phyloP scores from a whole-genome alignment of 202 grass and related monocot genomes.

The Cymbopogon flexuosus region DNA sequence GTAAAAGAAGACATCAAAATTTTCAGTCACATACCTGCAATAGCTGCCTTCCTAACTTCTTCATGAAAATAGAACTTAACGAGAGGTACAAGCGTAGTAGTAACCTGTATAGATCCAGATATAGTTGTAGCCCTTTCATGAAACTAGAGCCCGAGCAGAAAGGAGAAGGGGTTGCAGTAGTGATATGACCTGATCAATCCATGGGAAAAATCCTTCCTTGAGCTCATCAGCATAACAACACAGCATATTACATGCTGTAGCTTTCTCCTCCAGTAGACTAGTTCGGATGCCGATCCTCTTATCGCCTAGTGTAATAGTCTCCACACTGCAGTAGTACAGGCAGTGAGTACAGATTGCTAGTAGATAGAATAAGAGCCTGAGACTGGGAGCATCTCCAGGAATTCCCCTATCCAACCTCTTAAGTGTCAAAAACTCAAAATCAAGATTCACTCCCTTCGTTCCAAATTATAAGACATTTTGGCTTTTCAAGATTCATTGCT shows the following conservation, averaged over 20 bases:
- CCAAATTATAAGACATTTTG: no score
- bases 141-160: neutral
- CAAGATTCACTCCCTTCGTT: neutral
- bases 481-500: no score
- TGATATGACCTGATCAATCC: slow-evolving; percentile 74
- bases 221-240: slow-evolving; percentile 74
- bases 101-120: slow-evolving; percentile 54
- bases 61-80: slow-evolving; percentile 86
- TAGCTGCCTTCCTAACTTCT: slow-evolving; percentile 79
- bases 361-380: neutral
- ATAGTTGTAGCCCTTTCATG: slow-evolving; percentile 22
- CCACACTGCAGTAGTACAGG: slow-evolving; percentile 53
- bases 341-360: neutral
- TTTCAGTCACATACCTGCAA: slow-evolving; percentile 49
- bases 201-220: slow-evolving; percentile 87
- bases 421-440: neutral
- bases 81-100: slow-evolving; percentile 75
- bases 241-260: slow-evolving; percentile 78
- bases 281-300: slow-evolving; percentile 80
- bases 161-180: neutral
- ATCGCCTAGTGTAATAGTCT: slow-evolving; percentile 71
- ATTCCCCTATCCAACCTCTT: neutral
- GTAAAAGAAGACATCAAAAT: neutral
- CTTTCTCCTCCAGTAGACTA: slow-evolving; percentile 84
- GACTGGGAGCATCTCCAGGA: neutral